A percentile compares a stretch with the other conserved stretches of the same genome.
Conservation (phyloP, 805 yeast genomes). For the Scheffersomyces coipomensis region DNA sequence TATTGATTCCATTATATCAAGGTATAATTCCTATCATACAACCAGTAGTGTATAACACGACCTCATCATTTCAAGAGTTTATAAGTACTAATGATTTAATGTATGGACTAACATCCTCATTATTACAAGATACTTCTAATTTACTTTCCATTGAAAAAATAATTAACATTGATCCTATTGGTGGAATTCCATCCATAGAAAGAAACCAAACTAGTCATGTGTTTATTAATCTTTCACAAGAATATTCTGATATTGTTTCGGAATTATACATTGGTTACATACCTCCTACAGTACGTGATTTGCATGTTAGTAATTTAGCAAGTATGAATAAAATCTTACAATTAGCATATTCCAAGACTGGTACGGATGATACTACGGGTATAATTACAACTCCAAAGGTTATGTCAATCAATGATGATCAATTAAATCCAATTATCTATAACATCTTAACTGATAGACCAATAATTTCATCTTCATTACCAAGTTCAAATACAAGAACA, state of each 20-base stretch:
- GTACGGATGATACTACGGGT: constrained; percentile 60
- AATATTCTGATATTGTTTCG: constrained; percentile 59
- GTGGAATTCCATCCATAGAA: constrained; percentile 90
- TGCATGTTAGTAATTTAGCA: constrained; percentile 66
- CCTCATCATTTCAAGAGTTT: constrained; percentile 22
- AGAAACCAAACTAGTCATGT: constrained; percentile 83
- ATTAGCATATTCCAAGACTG: constrained; percentile 42
- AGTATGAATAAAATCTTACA: constrained; percentile 60
- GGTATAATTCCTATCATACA: constrained; percentile 63
- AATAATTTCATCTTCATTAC: constrained; percentile 84
- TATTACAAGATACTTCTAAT: constrained; percentile 22
- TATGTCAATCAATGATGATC: constrained; percentile 54
- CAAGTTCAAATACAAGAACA: constrained; percentile 53
- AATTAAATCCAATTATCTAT: constrained; percentile 82
- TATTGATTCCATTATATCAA: constrained; percentile 41
- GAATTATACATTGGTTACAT: constrained; percentile 64
- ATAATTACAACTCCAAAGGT: constrained; percentile 81
- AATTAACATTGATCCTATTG: constrained; percentile 72
- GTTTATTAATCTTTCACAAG: constrained; percentile 81
- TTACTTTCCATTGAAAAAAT: constrained; percentile 73
- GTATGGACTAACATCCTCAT: constrained; percentile 19
- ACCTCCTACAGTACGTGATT: constrained; percentile 40
- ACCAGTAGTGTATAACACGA: constrained; percentile 49
- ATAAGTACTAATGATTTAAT: constrained; percentile 23
- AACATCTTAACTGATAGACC: constrained; percentile 92